Base-by-base conservation (phyloP, 805 yeast species). In the Cyberlindnera suaveolens region DNA sequence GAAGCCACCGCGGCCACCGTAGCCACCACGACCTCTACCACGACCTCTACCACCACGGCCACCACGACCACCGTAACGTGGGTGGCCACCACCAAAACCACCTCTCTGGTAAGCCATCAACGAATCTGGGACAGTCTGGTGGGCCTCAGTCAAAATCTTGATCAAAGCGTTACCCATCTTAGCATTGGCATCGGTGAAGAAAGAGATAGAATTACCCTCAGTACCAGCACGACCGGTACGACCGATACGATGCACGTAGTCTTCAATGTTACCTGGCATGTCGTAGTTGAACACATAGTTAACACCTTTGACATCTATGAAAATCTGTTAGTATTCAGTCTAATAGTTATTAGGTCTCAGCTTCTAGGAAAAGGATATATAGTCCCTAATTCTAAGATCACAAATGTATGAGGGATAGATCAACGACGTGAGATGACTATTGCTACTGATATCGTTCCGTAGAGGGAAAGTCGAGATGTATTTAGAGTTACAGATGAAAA, bases 241-340 rank as follows among this genome's bases (percentile, higher is more conserved):
- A 68, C 99, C 99, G 63, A 91, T 93, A 74, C 99, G 82, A 68
- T 91, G 99, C 51, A 91, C 97, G 66, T 91, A 91, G 72, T 93
- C 98, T 75, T 93, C 99, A 63, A 90, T 87, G 71, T 91, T 91
- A 68, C 87, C 89, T 62, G 99, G 98, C 90, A 91, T 91, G 68
- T 91, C 98, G 62, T 77, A 88, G 80, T 93, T 93, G 65, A 93
- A 77, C 49, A 93, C 99, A 60, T 74, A 81, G 57, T 90, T 84
- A 65, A 93, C 87, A 67, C 97, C 99, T 76, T 93, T 93, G 69
- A 93, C 99, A 72, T 93, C 99, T 90, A 66, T 18, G 29, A 59
- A 44, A 44, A 48, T 44, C 39, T 47, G 64, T 60, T 57, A 63
- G 66, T 62, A 54, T 20, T n/a, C 29, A 11, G 40, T 41, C n/a